Evolutionary conservation across 306 rosid species (phyloP).

Genomic region (Prunus armeniaca): DNA sequence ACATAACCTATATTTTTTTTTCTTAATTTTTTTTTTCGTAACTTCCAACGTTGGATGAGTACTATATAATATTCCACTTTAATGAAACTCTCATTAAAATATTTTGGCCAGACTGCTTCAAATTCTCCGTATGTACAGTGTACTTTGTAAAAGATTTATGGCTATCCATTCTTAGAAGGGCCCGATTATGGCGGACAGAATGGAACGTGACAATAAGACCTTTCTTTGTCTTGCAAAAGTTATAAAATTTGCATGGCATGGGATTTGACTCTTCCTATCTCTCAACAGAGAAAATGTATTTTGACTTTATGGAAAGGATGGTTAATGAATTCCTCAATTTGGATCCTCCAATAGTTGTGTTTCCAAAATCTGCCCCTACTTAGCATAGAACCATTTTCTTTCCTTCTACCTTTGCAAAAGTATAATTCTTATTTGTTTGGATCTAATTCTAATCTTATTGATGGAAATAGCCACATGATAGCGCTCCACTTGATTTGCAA

Average conservation of each 20-base stretch:
- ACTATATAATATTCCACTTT: neutral
- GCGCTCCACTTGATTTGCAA: no score
- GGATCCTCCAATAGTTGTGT: neutral
- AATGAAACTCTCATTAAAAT: neutral
- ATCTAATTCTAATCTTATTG: neutral
- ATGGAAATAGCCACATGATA: no score
- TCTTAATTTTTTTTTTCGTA: neutral
- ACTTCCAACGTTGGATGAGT: slow-evolving; percentile 7
- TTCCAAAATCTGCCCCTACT: neutral
- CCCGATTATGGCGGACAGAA: no score
- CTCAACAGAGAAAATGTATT: neutral
- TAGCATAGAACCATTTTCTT: neutral
- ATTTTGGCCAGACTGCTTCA: neutral
- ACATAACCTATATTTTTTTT: neutral
- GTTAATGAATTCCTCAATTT: neutral
- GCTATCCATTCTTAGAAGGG: no score
- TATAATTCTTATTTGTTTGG: neutral
- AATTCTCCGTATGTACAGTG: neutral
- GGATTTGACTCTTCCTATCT: neutral
- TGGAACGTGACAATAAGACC: no score
- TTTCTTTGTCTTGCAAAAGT: no score
- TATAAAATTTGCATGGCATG: neutral
- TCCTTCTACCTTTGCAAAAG: neutral
- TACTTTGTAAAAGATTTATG: neutral
- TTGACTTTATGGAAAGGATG: neutral